Percentiles rank a stretch among this genome's conserved stretches.
Conservation (phyloP, 371 early-diverging fungal species). For the Lichtheimia hyalospora region DNA sequence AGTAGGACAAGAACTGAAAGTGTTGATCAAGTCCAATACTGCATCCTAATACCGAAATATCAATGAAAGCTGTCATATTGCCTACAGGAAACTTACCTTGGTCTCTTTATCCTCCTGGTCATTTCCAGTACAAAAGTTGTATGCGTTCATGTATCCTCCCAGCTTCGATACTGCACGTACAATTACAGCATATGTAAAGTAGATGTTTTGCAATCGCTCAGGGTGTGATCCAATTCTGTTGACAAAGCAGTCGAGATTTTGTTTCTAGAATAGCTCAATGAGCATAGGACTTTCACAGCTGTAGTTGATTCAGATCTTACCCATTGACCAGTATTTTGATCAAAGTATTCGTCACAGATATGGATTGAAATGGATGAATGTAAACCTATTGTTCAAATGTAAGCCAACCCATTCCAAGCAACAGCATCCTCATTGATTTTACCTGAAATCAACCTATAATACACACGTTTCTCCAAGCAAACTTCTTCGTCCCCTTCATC, state of each 20-base stretch:
- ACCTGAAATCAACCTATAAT: conserved; percentile 93
- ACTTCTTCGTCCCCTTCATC: conserved; percentile 50
- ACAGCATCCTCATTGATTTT: background rate
- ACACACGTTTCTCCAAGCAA: conserved; percentile 90
- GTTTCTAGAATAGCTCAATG: conserved; percentile 35
- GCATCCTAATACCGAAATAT: conserved; percentile 29
- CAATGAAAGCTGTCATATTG: background rate
- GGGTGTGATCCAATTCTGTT: conserved; percentile 86
- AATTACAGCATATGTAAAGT: conserved; percentile 87
- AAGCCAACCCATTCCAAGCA: background rate
- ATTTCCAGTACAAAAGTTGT: conserved; percentile 65
- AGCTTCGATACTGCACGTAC: conserved; percentile 84
- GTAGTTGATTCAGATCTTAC: conserved; percentile 40
- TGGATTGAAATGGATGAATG: conserved; percentile 98
- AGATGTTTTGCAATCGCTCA: conserved; percentile 92
- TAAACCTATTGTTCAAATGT: conserved; percentile 52
- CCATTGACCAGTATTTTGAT: conserved; percentile 86
- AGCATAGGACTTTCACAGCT: background rate
- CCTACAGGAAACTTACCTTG: conserved; percentile 26
- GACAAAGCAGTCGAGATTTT: conserved; percentile 89
- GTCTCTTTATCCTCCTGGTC: conserved; percentile 50
- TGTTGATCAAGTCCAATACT: conserved; percentile 60
- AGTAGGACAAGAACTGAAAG: conserved; percentile 62
- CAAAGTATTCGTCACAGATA: conserved; percentile 90
- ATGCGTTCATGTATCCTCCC: conserved; percentile 71